phyloP scores from a whole-genome alignment of 345 rosid genomes.

The Aquilaria sinensis region DNA sequence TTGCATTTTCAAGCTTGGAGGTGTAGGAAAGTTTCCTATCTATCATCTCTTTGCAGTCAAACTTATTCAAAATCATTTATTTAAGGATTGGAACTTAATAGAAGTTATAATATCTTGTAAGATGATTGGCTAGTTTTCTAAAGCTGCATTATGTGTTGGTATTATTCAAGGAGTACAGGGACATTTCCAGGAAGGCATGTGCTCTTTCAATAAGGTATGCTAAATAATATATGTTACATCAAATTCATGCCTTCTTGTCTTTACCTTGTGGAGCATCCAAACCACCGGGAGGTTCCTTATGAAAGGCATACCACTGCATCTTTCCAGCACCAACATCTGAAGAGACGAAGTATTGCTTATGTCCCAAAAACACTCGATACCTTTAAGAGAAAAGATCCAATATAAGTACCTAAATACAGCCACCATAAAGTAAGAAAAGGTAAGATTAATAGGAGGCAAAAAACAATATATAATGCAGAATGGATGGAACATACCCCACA shows the following conservation, averaged over 20 bases:
- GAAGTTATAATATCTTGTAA: too few relatives aligned
- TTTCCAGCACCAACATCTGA: slow-evolving; percentile 96
- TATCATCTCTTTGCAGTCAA: too few relatives aligned
- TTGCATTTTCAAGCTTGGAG: too few relatives aligned
- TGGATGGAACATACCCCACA: slow-evolving; percentile 59
- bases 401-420: slow-evolving; percentile 7
- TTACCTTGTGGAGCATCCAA: slow-evolving; percentile 60
- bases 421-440: not conserved
- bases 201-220: not conserved
- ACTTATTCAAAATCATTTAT: too few relatives aligned
- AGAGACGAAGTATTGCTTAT: slow-evolving; percentile 95
- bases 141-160: not conserved
- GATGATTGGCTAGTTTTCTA: too few relatives aligned
- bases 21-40: too few relatives aligned
- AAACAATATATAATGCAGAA: slow-evolving; percentile 4
- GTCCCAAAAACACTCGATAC: slow-evolving; percentile 91
- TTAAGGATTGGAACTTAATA: too few relatives aligned
- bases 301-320: slow-evolving; percentile 99
- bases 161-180: not conserved
- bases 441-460: not conserved
- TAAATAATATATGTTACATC: not conserved
- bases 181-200: not conserved
- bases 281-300: slow-evolving; percentile 80
- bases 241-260: not conserved
- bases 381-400: slow-evolving; percentile 27